These are phyloP conservation scores for Fusarium pilosicola DNA, from an alignment of 2,329 filamentous ascomycete genomes.

Conservation along the genomic window DNA sequence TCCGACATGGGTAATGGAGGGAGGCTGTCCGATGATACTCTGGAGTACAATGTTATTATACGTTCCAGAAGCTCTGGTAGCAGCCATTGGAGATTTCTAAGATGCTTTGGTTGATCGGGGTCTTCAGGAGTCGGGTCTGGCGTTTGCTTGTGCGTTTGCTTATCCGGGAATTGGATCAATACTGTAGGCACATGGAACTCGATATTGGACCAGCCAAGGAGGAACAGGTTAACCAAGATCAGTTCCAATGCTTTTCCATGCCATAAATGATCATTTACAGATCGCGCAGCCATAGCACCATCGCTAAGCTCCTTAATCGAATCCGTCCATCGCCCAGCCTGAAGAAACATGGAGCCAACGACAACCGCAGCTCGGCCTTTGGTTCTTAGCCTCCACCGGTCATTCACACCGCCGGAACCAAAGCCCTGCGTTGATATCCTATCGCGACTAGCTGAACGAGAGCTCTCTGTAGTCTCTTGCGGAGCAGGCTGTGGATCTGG, in stretches of 20 bases:
- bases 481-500: slow-evolving; percentile 53
- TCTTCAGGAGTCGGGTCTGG: slow-evolving; percentile 47
- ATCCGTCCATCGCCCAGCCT: slow-evolving; percentile 90
- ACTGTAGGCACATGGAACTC: slow-evolving; percentile 80
- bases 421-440: slow-evolving; percentile 77
- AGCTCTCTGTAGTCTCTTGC: slow-evolving; percentile 54
- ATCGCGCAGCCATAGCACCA: slow-evolving; percentile 79
- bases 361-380: slow-evolving; percentile 83
- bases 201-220: slow-evolving; percentile 84
- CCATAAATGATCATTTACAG: slow-evolving; percentile 93
- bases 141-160: slow-evolving; percentile 49
- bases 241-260: slow-evolving; percentile 94
- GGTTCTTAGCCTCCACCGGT: slow-evolving; percentile 82
- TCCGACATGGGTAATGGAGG: slow-evolving; percentile 79
- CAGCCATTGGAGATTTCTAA: slow-evolving; percentile 65
- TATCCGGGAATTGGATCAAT: slow-evolving; percentile 62
- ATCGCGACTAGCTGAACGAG: slow-evolving; percentile 63
- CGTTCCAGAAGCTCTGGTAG: slow-evolving; percentile 80
- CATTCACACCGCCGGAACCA: slow-evolving; percentile 74
- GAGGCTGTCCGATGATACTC: slow-evolving; percentile 75
- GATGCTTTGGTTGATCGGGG: slow-evolving; percentile 60
- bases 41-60: slow-evolving; percentile 77
- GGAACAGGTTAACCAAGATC: slow-evolving; percentile 81
- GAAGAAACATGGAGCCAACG: slow-evolving; percentile 85
- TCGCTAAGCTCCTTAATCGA: slow-evolving; percentile 86